Evolutionary conservation across 768 basidiomycete genomes (phyloP).

Genomic region (Asterophora lycoperdoides): DNA sequence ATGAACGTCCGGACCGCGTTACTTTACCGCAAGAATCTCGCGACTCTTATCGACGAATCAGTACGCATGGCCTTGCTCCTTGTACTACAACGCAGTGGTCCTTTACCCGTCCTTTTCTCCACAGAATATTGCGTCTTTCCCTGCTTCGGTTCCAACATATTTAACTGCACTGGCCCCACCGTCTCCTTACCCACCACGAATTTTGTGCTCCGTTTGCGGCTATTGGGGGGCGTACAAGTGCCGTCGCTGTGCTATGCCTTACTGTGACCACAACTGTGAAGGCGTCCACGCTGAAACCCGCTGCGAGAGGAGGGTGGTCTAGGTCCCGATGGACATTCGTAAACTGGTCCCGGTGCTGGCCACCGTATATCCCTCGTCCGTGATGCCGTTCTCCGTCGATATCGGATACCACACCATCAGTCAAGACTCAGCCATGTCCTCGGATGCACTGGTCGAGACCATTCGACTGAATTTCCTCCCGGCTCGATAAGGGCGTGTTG

Average conservation of each 20-base stretch:
- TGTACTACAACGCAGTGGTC: not conserved
- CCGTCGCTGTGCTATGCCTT: constrained; percentile 70
- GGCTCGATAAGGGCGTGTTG: too few species aligned
- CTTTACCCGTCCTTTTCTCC: constrained; percentile 1
- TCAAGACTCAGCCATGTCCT: too few species aligned
- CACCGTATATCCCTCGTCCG: not conserved
- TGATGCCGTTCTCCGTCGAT: too few species aligned
- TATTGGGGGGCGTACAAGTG: constrained; percentile 82
- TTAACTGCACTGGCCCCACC: constrained; percentile 62
- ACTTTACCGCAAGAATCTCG: constrained; percentile 77
- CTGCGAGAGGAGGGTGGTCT: constrained; percentile 72
- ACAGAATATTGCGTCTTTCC: constrained; percentile 57
- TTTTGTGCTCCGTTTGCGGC: constrained; percentile 83
- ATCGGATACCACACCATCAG: too few species aligned
- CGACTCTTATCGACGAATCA: constrained; percentile 72
- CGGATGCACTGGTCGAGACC: not conserved
- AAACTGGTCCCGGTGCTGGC: too few species aligned
- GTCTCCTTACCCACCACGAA: constrained; percentile 59
- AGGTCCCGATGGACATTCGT: constrained; percentile 8
- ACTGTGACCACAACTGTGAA: constrained; percentile 72
- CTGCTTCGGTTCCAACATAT: constrained; percentile 59
- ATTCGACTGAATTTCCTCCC: too few species aligned
- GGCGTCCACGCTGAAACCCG: constrained; percentile 73
- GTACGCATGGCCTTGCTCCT: constrained; percentile 41
- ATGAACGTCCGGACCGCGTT: constrained; percentile 79